A percentile compares a stretch with the other conserved stretches of the same genome.
Conservation (phyloP, 1,284 basidiomycete genomes). For the Volvariella volvacea region DNA sequence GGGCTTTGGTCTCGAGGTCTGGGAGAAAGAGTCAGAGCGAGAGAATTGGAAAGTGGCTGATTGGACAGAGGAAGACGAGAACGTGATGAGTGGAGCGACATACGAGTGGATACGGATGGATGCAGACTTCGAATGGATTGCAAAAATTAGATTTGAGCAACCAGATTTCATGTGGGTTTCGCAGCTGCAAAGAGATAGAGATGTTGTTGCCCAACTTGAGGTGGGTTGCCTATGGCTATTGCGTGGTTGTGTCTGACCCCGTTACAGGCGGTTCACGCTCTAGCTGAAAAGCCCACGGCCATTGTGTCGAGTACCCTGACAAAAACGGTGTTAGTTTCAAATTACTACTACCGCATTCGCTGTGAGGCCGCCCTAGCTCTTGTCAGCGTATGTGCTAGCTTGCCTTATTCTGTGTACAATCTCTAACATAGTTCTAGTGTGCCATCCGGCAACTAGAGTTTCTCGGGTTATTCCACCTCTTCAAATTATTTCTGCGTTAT, state of each 20-base stretch:
- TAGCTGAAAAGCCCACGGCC: conserved; percentile 77
- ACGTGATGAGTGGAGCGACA: conserved; percentile 86
- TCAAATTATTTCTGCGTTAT: conserved; percentile 92
- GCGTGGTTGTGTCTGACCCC: conserved; percentile 3
- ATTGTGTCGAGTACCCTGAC: conserved; percentile 92
- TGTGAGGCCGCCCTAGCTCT: conserved; percentile 91
- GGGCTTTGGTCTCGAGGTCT: conserved; percentile 92
- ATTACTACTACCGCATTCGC: conserved; percentile 96
- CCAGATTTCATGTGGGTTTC: conserved; percentile 99
- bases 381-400: conserved; percentile 56
- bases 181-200: conserved; percentile 92
- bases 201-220: conserved; percentile 97
- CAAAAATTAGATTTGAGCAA: conserved; percentile 87
- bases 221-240: conserved; percentile 35
- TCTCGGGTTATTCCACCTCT: conserved; percentile 90
- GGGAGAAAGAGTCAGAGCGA: conserved; percentile 93
- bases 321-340: conserved; percentile 89
- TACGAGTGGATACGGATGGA: conserved; percentile 99
- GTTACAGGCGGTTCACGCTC: conserved; percentile 74
- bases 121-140: conserved; percentile 99
- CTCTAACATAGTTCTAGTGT: conserved; percentile 43
- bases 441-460: conserved; percentile 78
- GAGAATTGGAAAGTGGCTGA: conserved; percentile 95
- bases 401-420: neutral
- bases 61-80: conserved; percentile 97